Evolutionary conservation across 1,284 basidiomycete species (phyloP), one percentile per base, ranked within the genome.

Genomic region (Kalmanozyma brasiliensis): DNA sequence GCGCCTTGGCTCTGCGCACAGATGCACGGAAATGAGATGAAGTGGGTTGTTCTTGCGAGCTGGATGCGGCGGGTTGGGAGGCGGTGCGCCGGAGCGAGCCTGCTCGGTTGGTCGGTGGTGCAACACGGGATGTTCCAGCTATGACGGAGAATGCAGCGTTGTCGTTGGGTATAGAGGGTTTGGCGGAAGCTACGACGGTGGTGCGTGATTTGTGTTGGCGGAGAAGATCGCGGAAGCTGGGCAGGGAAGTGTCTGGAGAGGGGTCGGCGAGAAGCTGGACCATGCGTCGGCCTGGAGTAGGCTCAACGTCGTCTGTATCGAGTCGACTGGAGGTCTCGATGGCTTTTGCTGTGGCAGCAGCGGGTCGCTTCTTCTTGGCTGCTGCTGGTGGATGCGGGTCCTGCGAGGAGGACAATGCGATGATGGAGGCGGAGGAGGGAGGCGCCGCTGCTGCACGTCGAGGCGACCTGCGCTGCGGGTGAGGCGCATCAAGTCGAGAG

Each of bases 31-130:
- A 33, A 14, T 20, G 61, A 29, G 48, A 56, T n/a, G 56, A 43
- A 17, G 56, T 47, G n/a, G 57, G 49, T 5, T 58, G 41, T 14
- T 63, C 53, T 23, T 68, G 65, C n/a, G 65, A 63, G 55, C 55
- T 58, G 17, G 53, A 42, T 1, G 45, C 37, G 1, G 34, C 24
- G 24, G 67, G 57, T 22, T 64, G 67, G 1, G 67, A 70, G 3
- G 49, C 49, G 30, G 52, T 61, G 8, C 67, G 61, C 13, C 66
- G 29, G 11, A 69, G 44, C 20, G 60, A 56, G 23, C 60, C 60
- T 16, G 60, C 44, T 1, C 60, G 51, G 19, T n/a, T 19, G 0
- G 55, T 51, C 11, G 19, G 41, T 13, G 59, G 35, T 14, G 52
- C n/a, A 3, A 35, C 4, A 33, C 44, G 52, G 13, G 60, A 43